Conservation (phyloP, 148 eudicot genomes). For the Chenopodium quinoa region DNA sequence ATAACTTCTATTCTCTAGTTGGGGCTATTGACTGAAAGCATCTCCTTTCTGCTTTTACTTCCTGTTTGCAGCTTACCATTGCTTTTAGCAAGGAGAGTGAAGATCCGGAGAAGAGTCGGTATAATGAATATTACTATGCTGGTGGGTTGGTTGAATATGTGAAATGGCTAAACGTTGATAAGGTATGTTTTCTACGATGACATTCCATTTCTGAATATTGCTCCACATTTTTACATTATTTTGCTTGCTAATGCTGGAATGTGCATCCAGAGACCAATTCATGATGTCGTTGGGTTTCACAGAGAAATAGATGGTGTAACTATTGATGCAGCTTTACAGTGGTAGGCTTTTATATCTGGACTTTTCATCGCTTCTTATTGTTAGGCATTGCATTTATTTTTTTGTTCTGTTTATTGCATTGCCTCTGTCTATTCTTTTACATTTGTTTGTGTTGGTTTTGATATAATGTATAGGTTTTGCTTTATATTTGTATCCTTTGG, state of each 20-base stretch:
- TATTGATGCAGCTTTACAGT: conserved; percentile 84
- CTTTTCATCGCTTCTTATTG: conserved; percentile 2
- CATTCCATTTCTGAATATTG: conserved; percentile 7
- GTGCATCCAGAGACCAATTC: conserved; percentile 73
- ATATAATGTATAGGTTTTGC: not conserved
- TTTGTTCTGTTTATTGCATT: not conserved
- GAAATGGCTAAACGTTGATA: conserved; percentile 90
- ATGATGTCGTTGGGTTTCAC: conserved; percentile 74
- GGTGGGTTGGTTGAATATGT: conserved; percentile 94
- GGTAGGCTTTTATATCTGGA: conserved; percentile 39
- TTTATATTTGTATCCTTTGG: not conserved
- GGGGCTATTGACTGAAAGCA: not conserved
- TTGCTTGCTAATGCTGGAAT: conserved; percentile 23
- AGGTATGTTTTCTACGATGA: conserved; percentile 38
- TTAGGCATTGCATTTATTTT: not conserved
- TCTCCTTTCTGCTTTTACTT: conserved; percentile 10
- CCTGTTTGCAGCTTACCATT: conserved; percentile 61
- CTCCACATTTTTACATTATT: not conserved
- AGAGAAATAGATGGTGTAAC: conserved; percentile 74
- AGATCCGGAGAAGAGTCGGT: conserved; percentile 55
- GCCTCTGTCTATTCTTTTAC: not conserved
- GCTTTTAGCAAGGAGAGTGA: conserved; percentile 60
- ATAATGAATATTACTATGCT: conserved; percentile 75
- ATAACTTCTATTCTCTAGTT: not conserved
- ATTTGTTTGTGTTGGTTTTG: not conserved